Evolutionary conservation across 2,329 filamentous ascomycete species (phyloP).

Genomic region (Aspergillus nomiae): DNA sequence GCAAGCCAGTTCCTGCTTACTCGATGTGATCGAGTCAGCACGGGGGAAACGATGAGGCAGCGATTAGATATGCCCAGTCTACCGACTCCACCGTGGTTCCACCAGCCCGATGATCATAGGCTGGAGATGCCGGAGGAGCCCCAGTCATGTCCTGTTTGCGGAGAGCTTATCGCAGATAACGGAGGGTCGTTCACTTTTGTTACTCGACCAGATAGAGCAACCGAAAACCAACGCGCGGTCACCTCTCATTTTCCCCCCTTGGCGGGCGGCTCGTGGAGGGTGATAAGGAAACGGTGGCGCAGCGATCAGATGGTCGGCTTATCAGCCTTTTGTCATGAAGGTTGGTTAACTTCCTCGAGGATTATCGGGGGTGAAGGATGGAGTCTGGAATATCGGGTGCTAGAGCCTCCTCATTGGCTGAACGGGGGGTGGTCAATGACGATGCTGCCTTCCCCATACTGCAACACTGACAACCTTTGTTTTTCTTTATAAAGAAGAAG

Average conservation of each 20-base stretch:
- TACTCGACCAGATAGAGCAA: slow-evolving; percentile 26
- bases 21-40: slow-evolving; percentile 40
- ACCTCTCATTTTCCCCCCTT: not conserved
- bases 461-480: not conserved
- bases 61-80: slow-evolving; percentile 26
- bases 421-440: not conserved
- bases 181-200: slow-evolving; percentile 9
- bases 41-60: not conserved
- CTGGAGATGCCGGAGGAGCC: not conserved
- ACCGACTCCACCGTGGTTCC: slow-evolving; percentile 8
- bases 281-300: slow-evolving; percentile 3
- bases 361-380: not conserved
- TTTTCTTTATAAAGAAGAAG: not conserved
- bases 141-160: not conserved
- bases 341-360: not conserved
- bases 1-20: slow-evolving; percentile 25
- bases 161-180: slow-evolving; percentile 27
- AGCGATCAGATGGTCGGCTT: slow-evolving; percentile 2
- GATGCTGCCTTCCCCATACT: not conserved
- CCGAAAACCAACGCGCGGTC: slow-evolving; percentile 16
- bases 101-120: not conserved
- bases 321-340: not conserved
- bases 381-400: not conserved
- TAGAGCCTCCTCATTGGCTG: not conserved
- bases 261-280: slow-evolving; percentile 4